These are phyloP conservation scores for Xylaria sp. DNA, from an alignment of 2,329 filamentous ascomycete genomes.

Conservation along the genomic window DNA sequence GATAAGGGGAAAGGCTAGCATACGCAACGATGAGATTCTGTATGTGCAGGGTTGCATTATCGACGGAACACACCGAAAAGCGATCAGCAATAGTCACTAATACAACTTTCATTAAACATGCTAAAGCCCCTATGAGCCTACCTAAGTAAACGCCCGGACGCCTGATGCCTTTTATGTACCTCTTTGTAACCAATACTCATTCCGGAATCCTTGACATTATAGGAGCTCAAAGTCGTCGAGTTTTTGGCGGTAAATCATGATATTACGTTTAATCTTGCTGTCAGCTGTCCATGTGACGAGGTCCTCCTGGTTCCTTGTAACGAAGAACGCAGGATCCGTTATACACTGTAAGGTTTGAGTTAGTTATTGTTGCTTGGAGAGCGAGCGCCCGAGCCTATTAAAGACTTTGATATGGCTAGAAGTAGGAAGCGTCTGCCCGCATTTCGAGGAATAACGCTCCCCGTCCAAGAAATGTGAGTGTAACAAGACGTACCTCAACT, in stretches of 20 bases:
- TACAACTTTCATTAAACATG: neutral
- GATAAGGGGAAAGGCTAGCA: neutral
- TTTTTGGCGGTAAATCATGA: slow-evolving; percentile 94
- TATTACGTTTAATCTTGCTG: slow-evolving; percentile 96
- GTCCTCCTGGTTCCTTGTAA: slow-evolving; percentile 90
- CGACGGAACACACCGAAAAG: neutral
- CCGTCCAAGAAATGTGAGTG: neutral
- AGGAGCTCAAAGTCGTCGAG: slow-evolving; percentile 95
- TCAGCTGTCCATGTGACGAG: slow-evolving; percentile 96
- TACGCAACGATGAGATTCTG: neutral
- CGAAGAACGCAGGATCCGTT: slow-evolving; percentile 88
- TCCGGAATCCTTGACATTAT: slow-evolving; percentile 50
- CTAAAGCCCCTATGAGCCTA: slow-evolving; percentile 3
- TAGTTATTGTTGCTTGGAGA: neutral
- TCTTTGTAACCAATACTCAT: neutral
- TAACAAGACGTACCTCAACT: slow-evolving; percentile 70
- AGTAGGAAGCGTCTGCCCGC: neutral
- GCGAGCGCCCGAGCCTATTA: neutral
- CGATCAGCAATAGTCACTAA: neutral
- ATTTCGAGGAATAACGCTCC: neutral
- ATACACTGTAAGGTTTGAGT: slow-evolving; percentile 54
- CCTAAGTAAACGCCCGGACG: slow-evolving; percentile 37
- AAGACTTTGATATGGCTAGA: too few relatives aligned
- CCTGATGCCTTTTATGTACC: slow-evolving; percentile 34
- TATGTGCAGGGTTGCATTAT: neutral